These are phyloP conservation scores for Lachnellula suecica DNA, from an alignment of 2,329 filamentous ascomycete species.

Conservation along the genomic window DNA sequence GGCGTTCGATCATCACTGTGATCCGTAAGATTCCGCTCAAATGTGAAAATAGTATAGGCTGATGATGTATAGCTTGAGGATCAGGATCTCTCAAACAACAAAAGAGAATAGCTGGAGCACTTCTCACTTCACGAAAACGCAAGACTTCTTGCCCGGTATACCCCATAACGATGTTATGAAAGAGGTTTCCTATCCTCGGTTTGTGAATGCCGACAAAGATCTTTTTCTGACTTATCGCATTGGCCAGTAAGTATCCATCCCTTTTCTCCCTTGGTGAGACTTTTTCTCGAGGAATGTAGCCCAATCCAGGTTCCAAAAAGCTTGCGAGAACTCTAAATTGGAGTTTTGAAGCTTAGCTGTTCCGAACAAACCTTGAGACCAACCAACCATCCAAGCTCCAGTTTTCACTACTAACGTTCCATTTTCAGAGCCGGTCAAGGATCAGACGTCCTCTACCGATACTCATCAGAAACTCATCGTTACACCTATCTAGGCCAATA, in stretches of 20 bases:
- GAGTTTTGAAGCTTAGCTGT: too few species aligned
- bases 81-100: too few species aligned
- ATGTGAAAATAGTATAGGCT: too few species aligned
- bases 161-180: conserved; percentile 15
- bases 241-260: conserved; percentile 22
- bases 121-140: conserved; percentile 19
- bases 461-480: conserved; percentile 17
- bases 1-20: conserved; percentile 28
- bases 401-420: not conserved
- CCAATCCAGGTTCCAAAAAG: not conserved
- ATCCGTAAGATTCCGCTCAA: conserved; percentile 20
- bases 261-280: not conserved
- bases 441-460: conserved; percentile 24
- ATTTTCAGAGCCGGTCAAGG: conserved; percentile 24
- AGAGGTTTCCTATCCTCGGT: conserved; percentile 28
- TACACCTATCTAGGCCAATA: conserved; percentile 25
- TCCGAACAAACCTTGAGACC: too few species aligned
- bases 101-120: conserved; percentile 16
- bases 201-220: conserved; percentile 23
- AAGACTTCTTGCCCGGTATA: conserved; percentile 22
- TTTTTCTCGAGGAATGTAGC: too few species aligned
- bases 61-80: too few species aligned
- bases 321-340: too few species aligned
- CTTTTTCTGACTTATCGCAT: conserved; percentile 27
- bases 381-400: too few species aligned